Evolutionary conservation across 2,329 filamentous ascomycete species (phyloP), one percentile per base, ranked within the genome.

Genomic region (Trichocomaceae sp.): DNA sequence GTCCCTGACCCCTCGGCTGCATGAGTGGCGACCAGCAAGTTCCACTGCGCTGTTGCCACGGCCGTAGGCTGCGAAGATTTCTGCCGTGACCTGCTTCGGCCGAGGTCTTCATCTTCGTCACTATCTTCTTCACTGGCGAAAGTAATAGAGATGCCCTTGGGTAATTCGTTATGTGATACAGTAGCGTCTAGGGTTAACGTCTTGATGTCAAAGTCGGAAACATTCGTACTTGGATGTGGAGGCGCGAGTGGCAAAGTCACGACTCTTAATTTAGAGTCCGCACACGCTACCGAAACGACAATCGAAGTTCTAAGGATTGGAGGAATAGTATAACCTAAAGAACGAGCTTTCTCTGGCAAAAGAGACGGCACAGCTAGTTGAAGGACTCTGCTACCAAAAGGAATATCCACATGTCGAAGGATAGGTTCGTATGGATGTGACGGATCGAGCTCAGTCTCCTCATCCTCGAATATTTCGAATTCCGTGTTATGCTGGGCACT

Each of bases 401-500:
- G 70, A 37, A 85, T 73, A 58, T 83, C 77, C 49, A 84, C 63
- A 37, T 79, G 73, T 59, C 81, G 77, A 33, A 82, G 65, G 52
- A 84, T 73, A 20, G 73, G 70, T 47, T 77, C 74, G 56, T 78
- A 83, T 26, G 80, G 80, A 54, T 76, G 72, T 17, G 78, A 75
- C 22, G 78, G 74, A 58, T 84, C 80, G n/a, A 79, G 67, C 63
- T 84, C 82, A 39, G 63, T 62, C 52, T 83, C 80, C 41, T 81
- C 76, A 0, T 75, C 66, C 57, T 81, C 77, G 51, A 81, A 82
- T 23, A 53, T 12, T 26, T 56, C 54, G 22, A 50, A 50, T 10
- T 54, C 50, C 22, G 17, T 23, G n/a, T 47, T 33, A 17, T 54
- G 29, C 15, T 57, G 41, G 22, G 35, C 39, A 29, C 26, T 19